A percentile compares a stretch with the other conserved stretches of the same genome.
These are phyloP conservation scores for Aphanoascus verrucosus DNA, from an alignment of 2,329 filamentous ascomycete species.

Conservation along the genomic window DNA sequence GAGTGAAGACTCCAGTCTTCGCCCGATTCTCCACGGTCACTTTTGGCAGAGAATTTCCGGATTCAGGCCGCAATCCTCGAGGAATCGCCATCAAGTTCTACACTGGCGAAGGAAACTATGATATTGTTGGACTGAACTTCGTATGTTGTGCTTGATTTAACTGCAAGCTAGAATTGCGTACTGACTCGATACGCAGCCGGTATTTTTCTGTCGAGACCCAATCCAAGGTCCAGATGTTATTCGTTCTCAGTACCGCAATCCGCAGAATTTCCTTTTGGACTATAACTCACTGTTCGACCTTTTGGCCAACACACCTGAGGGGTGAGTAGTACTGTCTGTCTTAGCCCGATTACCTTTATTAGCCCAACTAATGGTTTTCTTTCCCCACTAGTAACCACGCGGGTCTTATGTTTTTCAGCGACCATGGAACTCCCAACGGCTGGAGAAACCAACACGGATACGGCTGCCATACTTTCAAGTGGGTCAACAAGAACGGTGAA, in stretches of 20 bases:
- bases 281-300: constrained; percentile 6
- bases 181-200: constrained; percentile 34
- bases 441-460: constrained; percentile 54
- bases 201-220: constrained; percentile 59
- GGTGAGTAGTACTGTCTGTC: not conserved
- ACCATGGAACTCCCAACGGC: constrained; percentile 53
- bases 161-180: not conserved
- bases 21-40: constrained; percentile 69
- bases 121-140: constrained; percentile 6
- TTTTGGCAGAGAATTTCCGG: constrained; percentile 56
- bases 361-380: not conserved
- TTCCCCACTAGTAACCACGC: constrained; percentile 1
- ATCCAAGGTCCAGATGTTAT: constrained; percentile 62
- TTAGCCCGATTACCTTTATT: too few relatives aligned
- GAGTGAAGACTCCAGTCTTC: constrained; percentile 55
- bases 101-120: constrained; percentile 60
- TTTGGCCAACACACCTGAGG: constrained; percentile 4
- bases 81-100: constrained; percentile 62
- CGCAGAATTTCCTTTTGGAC: constrained; percentile 7
- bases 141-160: constrained; percentile 16
- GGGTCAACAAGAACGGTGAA: constrained; percentile 34
- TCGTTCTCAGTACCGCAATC: constrained; percentile 42
- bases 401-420: constrained; percentile 39
- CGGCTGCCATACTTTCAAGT: constrained; percentile 54
- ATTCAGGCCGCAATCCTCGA: constrained; percentile 61